Conservation (phyloP, 106 monocot species). For the Dactylorhiza incarnata region DNA sequence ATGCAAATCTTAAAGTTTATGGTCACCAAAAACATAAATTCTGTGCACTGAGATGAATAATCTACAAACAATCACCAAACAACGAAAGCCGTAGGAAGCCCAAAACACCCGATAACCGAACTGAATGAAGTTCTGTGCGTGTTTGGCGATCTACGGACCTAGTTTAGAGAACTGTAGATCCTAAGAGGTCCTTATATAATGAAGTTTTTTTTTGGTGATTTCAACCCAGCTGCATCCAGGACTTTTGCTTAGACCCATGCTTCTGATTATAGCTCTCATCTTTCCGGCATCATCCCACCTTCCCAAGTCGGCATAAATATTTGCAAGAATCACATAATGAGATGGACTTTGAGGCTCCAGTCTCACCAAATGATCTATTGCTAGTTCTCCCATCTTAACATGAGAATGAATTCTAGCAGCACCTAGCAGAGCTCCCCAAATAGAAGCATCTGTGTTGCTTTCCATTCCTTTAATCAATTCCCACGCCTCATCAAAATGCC, state of each 20-base stretch:
- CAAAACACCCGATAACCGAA: no score
- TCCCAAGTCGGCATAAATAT: slow-evolving; percentile 58
- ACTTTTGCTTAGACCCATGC: slow-evolving; percentile 29
- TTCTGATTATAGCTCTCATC: slow-evolving; percentile 33
- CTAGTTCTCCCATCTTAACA: slow-evolving; percentile 46
- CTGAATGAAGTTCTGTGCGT: no score
- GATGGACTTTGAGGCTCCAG: slow-evolving; percentile 49
- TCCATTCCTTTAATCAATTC: slow-evolving; percentile 36
- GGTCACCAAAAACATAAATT: no score
- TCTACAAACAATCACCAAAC: no score
- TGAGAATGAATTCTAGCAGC: slow-evolving; percentile 51
- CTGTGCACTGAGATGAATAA: no score
- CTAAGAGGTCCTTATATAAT: no score
- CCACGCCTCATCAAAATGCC: slow-evolving; percentile 47
- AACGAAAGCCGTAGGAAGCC: no score
- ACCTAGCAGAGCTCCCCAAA: slow-evolving; percentile 59
- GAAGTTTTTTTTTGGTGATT: neutral
- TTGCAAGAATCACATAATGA: slow-evolving; percentile 55
- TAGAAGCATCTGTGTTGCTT: slow-evolving; percentile 25
- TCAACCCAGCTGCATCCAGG: slow-evolving; percentile 77
- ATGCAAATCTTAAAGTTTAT: no score
- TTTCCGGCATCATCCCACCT: slow-evolving; percentile 59
- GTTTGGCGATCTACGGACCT: no score
- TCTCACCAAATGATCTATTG: slow-evolving; percentile 33
- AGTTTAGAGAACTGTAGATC: no score